Conservation (phyloP, 2,329 filamentous ascomycete species). For the Seiridium cupressi region DNA sequence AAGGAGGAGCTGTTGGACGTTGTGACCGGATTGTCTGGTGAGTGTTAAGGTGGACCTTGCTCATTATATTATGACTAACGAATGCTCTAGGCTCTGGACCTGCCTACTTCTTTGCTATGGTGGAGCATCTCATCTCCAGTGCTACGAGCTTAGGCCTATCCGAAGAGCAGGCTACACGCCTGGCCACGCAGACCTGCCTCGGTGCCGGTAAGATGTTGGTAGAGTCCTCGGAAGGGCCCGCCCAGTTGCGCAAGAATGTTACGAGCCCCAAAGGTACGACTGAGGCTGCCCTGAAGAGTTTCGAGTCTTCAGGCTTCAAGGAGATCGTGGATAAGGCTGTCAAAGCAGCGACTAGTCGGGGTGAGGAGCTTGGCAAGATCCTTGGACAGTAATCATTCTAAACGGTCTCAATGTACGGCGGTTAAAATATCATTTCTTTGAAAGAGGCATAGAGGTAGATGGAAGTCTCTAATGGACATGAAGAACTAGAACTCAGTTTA, state of each 20-base stretch:
- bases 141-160: conserved; percentile 43
- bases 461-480: too few relatives aligned
- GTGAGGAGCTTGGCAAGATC: conserved; percentile 41
- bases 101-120: conserved; percentile 53
- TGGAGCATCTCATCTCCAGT: conserved; percentile 47
- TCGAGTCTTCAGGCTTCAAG: conserved; percentile 41
- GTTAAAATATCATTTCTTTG: too few relatives aligned
- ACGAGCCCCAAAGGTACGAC: conserved; percentile 53
- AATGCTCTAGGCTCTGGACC: conserved; percentile 41
- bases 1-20: conserved; percentile 48
- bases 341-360: conserved; percentile 40
- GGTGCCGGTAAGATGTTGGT: conserved; percentile 52
- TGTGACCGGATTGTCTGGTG: conserved; percentile 48
- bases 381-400: conserved; percentile 14
- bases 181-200: conserved; percentile 49
- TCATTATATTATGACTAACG: background rate
- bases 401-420: too few relatives aligned
- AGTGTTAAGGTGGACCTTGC: conserved; percentile 10
- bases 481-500: too few relatives aligned
- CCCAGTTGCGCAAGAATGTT: conserved; percentile 48
- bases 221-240: conserved; percentile 41
- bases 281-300: conserved; percentile 46
- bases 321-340: conserved; percentile 44
- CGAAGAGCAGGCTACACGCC: conserved; percentile 44
- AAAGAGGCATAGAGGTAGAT: too few relatives aligned